Evolutionary conservation across 768 basidiomycete genomes (phyloP), one percentile per base, ranked within the genome.

Genomic region (Mycena latifolia): DNA sequence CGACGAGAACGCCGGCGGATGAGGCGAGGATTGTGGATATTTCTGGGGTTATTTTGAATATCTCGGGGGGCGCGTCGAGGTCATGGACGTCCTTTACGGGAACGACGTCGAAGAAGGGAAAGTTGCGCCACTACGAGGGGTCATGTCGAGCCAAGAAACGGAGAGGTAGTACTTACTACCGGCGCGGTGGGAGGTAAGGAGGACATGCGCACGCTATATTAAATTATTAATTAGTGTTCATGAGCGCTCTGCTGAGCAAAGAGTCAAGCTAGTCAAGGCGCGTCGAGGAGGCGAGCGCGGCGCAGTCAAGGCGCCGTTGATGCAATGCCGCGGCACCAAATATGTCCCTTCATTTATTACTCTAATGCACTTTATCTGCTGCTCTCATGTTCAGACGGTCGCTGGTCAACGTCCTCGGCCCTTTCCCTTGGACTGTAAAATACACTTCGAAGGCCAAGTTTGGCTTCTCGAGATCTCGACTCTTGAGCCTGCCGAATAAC

Each of bases 21-120:
- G 92, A 91, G 0, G 87, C 82, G 0, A 85, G 76, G 29, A 92
- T 81, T 0, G 88, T 85, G 0, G 95, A 92, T 55, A 96, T 90
- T 82, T 94, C 94, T 54, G 86, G 80, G 1, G 92, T 82, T 61
- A 81, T 84, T 86, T 90, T 90, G 85, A 97, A 89, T 25, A 95
- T 84, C 58, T 93, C 90, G 0, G 95, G 95, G 0, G 89, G 78
- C 62, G 85, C 88, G 2, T 87, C 85, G 17, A 93, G 81, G 74
- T 97, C 92, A 71, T 96, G 88, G 3, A 84, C 81, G 72, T 95
- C 94, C 75, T 89, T 94, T 67, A 96, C 89, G 14, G 88, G 86
- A 5, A 88, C 84, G 15, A 85, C 82, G 69, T 95, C 90, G 74
- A 98, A 98, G 87, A 98, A 98, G 4, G 89, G 83, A 80, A 97